Evolutionary conservation across 441 rosid species (phyloP).

Genomic region (Adansonia rubrostipa): DNA sequence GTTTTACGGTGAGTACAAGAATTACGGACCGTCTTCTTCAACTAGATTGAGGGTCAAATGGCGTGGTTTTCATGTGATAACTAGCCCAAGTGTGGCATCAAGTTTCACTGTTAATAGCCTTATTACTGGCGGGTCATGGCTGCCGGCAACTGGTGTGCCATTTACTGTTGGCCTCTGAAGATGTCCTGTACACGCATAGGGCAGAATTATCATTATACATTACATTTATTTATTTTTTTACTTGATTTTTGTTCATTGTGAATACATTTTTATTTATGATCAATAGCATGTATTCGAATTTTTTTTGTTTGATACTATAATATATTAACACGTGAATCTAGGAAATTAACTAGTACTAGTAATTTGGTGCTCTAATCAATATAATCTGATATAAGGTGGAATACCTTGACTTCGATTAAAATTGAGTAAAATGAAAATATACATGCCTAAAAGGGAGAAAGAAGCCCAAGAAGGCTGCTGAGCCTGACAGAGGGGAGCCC

Average conservation of each 20-base stretch:
- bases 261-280: constrained; percentile 3
- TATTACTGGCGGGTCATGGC: constrained; percentile 56
- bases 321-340: not conserved
- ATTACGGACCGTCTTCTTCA: constrained; percentile 57
- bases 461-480: not conserved
- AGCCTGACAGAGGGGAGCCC: not conserved
- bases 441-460: not conserved
- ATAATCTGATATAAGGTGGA: not conserved
- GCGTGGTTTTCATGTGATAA: constrained; percentile 61
- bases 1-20: constrained; percentile 63
- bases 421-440: not conserved
- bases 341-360: not conserved
- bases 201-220: constrained; percentile 3
- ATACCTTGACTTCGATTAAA: not conserved
- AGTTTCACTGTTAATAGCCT: constrained; percentile 49
- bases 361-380: not conserved
- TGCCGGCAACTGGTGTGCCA: constrained; percentile 59
- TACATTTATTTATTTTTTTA: not conserved
- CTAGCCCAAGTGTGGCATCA: constrained; percentile 43
- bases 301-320: not conserved
- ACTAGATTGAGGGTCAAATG: constrained; percentile 52
- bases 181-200: not conserved
- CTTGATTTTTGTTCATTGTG: not conserved
- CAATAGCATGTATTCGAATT: not conserved
- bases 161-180: constrained; percentile 47